phyloP scores from a whole-genome alignment of 2,329 filamentous ascomycete genomes.

The Sphaerulina vaccinii region DNA sequence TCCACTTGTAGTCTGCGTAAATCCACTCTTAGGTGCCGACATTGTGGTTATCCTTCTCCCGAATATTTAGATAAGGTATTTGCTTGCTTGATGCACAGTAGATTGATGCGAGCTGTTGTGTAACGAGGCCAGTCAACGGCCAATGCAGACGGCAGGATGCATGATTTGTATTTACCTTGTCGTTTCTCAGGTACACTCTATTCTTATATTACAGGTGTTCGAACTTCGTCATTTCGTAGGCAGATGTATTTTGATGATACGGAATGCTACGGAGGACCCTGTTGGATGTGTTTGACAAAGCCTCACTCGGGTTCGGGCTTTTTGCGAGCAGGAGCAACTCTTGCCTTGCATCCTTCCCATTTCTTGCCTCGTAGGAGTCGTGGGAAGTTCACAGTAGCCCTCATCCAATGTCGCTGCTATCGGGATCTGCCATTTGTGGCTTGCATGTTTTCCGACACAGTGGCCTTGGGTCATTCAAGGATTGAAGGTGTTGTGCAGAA shows the following conservation, averaged over 20 bases:
- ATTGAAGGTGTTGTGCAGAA: neutral
- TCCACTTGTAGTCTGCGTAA: neutral
- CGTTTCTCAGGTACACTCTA: neutral
- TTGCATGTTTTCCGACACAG: neutral
- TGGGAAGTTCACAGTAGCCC: no score
- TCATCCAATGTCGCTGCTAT: no score
- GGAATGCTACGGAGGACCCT: neutral
- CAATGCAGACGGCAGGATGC: neutral
- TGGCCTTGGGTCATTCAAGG: neutral
- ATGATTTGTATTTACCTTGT: conserved; percentile 4
- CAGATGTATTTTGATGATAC: conserved; percentile 4
- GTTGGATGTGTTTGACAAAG: neutral
- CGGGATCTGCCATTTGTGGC: neutral
- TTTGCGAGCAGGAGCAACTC: neutral
- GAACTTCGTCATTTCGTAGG: neutral
- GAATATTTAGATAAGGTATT: neutral
- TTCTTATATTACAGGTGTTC: conserved; percentile 5
- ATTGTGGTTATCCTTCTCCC: conserved; percentile 15
- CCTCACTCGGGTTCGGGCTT: neutral
- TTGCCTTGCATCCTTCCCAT: neutral
- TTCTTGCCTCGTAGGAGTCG: no score
- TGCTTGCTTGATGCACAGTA: neutral
- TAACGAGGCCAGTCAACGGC: conserved; percentile 13
- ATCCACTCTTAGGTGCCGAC: conserved; percentile 16
- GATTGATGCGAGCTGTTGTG: conserved; percentile 19